These are phyloP conservation scores for Cinnamomum chago DNA, from an alignment of 164 flowering plant species.

Conservation along the genomic window DNA sequence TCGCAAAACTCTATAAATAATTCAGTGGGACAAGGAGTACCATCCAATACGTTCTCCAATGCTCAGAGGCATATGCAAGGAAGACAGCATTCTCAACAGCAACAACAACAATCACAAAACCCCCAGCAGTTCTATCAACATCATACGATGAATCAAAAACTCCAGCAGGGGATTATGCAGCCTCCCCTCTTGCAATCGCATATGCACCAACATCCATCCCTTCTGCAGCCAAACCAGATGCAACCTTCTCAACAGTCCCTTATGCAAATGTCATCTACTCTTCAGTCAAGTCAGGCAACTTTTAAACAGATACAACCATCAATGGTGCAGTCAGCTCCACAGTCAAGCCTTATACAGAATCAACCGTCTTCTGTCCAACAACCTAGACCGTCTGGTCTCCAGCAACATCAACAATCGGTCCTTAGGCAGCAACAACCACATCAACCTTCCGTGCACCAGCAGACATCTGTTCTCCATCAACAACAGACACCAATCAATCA, in stretches of 20 bases:
- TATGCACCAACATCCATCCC: conserved; percentile 59
- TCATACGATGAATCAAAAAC: conserved; percentile 32
- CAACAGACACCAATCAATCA: conserved; percentile 57
- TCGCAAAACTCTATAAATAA: conserved; percentile 45
- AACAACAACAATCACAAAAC: conserved; percentile 38
- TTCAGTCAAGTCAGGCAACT: conserved; percentile 25
- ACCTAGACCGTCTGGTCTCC: conserved; percentile 44
- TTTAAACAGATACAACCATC: conserved; percentile 47
- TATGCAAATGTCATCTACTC: conserved; percentile 45
- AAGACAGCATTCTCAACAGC: conserved; percentile 48
- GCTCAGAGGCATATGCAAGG: conserved; percentile 68
- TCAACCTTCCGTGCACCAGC: conserved; percentile 35
- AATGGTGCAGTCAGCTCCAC: conserved; percentile 40
- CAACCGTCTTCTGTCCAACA: conserved; percentile 60
- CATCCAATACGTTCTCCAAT: conserved; percentile 51
- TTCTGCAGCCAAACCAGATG: conserved; percentile 54
- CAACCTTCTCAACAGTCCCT: conserved; percentile 62
- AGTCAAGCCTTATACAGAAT: conserved; percentile 52
- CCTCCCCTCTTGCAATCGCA: conserved; percentile 50
- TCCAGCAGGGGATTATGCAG: conserved; percentile 48
- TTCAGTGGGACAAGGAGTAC: conserved; percentile 50
- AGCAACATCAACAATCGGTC: conserved; percentile 59
- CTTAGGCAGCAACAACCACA: conserved; percentile 50
- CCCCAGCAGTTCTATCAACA: conserved; percentile 52
- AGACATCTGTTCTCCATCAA: conserved; percentile 46